phyloP scores from a whole-genome alignment of 2,329 filamentous ascomycete species.

The Microdochium nivale region DNA sequence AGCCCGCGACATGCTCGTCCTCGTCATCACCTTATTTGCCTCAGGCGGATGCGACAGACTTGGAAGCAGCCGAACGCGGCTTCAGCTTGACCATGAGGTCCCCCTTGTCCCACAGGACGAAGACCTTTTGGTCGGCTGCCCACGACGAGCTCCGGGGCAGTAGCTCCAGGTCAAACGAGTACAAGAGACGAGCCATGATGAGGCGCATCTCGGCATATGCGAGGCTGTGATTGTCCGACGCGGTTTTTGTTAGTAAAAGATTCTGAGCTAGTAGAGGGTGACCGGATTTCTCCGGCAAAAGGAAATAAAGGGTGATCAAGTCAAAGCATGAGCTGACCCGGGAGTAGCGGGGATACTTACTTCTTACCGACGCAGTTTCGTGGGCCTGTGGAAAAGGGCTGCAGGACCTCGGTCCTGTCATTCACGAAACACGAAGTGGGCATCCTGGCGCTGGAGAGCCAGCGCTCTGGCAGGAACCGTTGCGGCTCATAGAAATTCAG shows the following conservation, averaged over 20 bases:
- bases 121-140: slow-evolving; percentile 15
- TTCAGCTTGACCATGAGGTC: background rate
- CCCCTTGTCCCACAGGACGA: background rate
- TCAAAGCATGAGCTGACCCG: no score
- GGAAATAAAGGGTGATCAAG: no score
- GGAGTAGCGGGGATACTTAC: slow-evolving; percentile 18
- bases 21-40: no score
- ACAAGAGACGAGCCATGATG: slow-evolving; percentile 33
- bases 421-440: background rate
- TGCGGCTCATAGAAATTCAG: background rate
- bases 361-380: slow-evolving; percentile 11
- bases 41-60: no score
- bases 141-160: slow-evolving; percentile 21
- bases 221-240: slow-evolving; percentile 16
- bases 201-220: slow-evolving; percentile 40
- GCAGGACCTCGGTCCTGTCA: background rate
- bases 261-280: background rate
- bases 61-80: background rate
- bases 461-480: background rate
- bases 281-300: background rate
- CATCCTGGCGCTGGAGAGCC: background rate
- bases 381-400: background rate
- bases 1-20: no score
- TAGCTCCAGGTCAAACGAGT: slow-evolving; percentile 33
- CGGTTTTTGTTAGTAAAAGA: background rate